Percentiles rank a stretch among this genome's conserved stretches.
phyloP scores from a whole-genome alignment of 2,329 filamentous ascomycete species.

The Orbilia ellipsospora region DNA sequence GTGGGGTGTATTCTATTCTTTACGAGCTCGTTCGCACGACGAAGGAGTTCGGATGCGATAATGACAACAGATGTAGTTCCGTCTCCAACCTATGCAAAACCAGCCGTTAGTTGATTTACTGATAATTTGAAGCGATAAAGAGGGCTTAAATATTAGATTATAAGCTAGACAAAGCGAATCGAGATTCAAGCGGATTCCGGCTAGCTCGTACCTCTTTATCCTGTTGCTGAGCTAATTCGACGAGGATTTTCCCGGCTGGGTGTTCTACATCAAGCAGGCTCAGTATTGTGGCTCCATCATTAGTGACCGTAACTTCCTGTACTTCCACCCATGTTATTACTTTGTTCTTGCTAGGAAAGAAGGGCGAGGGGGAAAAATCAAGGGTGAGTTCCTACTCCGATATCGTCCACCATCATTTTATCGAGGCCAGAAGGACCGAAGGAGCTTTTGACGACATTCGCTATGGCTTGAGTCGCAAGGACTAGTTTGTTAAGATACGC shows the following conservation, averaged over 20 bases:
- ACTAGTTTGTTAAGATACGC: constrained; percentile 67
- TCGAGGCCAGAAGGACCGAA: constrained; percentile 97
- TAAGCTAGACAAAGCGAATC: too few relatives aligned
- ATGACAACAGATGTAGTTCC: constrained; percentile 97
- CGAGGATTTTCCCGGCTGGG: constrained; percentile 96
- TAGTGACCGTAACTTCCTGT: constrained; percentile 93
- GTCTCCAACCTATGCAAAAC: constrained; percentile 77
- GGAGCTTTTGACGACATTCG: constrained; percentile 98
- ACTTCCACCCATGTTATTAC: constrained; percentile 51
- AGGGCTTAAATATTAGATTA: too few relatives aligned
- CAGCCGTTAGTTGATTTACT: not conserved
- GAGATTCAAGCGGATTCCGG: too few relatives aligned
- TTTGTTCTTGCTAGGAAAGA: not conserved
- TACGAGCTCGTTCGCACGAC: constrained; percentile 96
- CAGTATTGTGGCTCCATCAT: constrained; percentile 97
- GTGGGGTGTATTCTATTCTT: constrained; percentile 99
- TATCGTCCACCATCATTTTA: constrained; percentile 99
- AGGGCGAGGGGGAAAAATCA: constrained; percentile 14
- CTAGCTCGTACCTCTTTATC: constrained; percentile 77
- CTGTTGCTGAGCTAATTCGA: constrained; percentile 97
- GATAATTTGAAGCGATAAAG: too few relatives aligned
- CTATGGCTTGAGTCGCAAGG: constrained; percentile 92
- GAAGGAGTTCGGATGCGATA: constrained; percentile 93
- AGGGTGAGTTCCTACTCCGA: constrained; percentile 72
- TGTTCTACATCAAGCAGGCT: constrained; percentile 96